Base-by-base conservation (phyloP, 345 rosid species). In the Boechera stricta region DNA sequence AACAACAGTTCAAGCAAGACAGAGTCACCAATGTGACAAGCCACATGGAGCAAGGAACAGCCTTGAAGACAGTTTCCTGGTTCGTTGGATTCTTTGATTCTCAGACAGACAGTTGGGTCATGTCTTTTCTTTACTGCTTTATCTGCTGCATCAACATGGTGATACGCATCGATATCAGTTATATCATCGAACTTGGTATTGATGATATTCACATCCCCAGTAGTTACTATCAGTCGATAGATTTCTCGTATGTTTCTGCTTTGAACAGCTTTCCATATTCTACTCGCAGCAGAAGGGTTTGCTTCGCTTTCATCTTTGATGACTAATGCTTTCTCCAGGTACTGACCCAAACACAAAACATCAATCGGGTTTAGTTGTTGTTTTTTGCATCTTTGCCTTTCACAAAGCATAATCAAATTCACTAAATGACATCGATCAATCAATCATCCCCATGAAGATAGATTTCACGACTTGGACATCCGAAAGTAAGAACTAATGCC, bases 201-300 rank as follows among this genome's bases (percentile, higher is more conserved):
- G 67, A 88, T 56, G 18, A 91, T 81, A 75, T 75, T 85, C 58
- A n/a, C 66, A 36, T 87, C 86, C 11, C 51, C 70, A 6, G 87
- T 44, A 36, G 82, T 81, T 74, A 84, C 98, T 65, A 90, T 80
- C 39, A 85, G 86, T 31, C 86, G 85, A 71, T 93, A 93, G 24
- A 90, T 90, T 82, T 90, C 96, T 67, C 63, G 85, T 81, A 93
- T 77, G 81, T 91, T 84, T 45, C 79, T 78, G 60, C 72, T 75
- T 87, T 86, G 85, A 41, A 93, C 96, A 39, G 97, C 94, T 84
- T 85, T 82, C 98, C 98, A 90, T 67, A 91, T 82, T n/a, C 67
- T 77, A 73, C 74, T 76, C 9, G 80, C 44, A 57, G 82, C 62
- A 33, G 80, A 79, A 48, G 73, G 52, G 42, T 15, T 72, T 62